Conservation (phyloP, 148 eudicot genomes). For the Fallopia convolvulus region DNA sequence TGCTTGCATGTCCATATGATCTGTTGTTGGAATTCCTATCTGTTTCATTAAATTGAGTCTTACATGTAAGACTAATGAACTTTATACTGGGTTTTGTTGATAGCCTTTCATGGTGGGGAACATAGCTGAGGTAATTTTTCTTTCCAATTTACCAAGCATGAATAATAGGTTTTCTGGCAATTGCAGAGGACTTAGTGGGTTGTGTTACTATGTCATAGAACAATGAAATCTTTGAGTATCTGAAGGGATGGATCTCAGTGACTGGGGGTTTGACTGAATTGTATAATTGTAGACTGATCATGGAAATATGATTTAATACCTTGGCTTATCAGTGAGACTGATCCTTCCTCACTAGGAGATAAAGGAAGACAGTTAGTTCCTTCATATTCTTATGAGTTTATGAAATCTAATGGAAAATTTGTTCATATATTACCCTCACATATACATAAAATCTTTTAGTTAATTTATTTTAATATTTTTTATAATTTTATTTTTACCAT, state of each 20-base stretch:
- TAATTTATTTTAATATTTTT: no score
- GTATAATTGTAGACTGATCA: background rate
- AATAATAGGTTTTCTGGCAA: no score
- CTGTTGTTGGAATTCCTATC: background rate
- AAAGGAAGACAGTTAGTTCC: background rate
- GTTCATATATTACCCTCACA: no score
- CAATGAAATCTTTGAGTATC: no score
- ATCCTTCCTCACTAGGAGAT: background rate
- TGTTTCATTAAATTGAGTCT: background rate
- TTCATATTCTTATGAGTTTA: no score
- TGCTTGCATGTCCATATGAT: background rate
- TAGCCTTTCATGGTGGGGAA: background rate
- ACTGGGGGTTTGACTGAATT: background rate
- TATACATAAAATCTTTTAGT: no score
- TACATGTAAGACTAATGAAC: background rate
- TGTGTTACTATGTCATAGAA: no score
- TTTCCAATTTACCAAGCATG: no score
- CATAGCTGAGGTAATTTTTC: background rate
- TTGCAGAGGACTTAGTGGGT: background rate
- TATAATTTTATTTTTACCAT: no score
- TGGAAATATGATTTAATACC: background rate
- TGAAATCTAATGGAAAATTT: no score
- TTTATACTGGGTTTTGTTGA: background rate
- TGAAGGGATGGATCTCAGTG: background rate
- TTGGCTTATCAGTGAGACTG: background rate